Evolutionary conservation across 495 filamentous ascomycete genomes (phyloP).

Genomic region (Penicillium cosmopolitanum): DNA sequence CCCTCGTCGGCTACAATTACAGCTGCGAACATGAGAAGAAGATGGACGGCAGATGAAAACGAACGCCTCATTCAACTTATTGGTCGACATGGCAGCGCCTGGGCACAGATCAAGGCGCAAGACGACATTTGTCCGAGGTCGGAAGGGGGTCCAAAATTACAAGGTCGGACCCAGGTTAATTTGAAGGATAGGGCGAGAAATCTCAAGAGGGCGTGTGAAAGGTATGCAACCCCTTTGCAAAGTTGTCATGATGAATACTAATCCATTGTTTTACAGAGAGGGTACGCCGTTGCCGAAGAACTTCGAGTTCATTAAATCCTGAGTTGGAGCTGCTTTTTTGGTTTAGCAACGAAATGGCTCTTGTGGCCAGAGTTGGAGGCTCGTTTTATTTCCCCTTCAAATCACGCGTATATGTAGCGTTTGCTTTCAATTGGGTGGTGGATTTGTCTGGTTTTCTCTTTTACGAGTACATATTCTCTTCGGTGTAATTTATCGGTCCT

Average conservation of each 20-base stretch:
- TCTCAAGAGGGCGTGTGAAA: slow-evolving; percentile 35
- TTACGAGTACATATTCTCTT: neutral
- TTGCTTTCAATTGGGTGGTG: neutral
- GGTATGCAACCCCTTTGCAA: neutral
- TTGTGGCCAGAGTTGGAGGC: too few species aligned
- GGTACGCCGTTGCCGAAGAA: neutral
- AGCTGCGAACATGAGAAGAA: slow-evolving; percentile 5
- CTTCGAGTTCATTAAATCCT: neutral
- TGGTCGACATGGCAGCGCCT: slow-evolving; percentile 20
- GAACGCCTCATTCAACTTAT: slow-evolving; percentile 34
- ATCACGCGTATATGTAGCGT: neutral
- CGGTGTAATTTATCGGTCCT: neutral
- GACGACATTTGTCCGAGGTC: slow-evolving; percentile 27
- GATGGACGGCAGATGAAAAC: slow-evolving; percentile 33
- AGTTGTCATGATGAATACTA: neutral
- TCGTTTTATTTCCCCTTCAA: too few species aligned
- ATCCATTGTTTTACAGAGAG: neutral
- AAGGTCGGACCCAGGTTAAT: slow-evolving; percentile 74
- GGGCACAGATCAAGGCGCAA: slow-evolving; percentile 33
- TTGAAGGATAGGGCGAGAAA: slow-evolving; percentile 85
- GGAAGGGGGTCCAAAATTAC: slow-evolving; percentile 36
- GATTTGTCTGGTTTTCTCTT: neutral
- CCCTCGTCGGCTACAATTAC: neutral
- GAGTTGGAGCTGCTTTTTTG: neutral
- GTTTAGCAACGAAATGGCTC: neutral